These are phyloP conservation scores for Phytopythium cucurbitacearum DNA, from an alignment of 352 stramenopile genomes.

Conservation along the genomic window DNA sequence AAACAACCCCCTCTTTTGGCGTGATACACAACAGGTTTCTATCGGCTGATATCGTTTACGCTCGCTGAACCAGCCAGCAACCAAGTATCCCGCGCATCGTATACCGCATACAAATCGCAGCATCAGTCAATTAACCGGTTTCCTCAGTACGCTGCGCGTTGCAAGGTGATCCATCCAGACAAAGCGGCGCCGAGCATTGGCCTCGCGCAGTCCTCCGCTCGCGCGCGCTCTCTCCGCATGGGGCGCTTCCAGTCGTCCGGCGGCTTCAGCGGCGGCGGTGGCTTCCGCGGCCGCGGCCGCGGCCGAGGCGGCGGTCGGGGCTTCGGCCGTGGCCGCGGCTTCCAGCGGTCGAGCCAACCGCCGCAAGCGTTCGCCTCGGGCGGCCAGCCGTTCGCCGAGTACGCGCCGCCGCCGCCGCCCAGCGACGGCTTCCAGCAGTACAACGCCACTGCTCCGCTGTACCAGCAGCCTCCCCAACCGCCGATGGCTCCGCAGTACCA, in stretches of 20 bases:
- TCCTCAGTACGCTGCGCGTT: too few relatives aligned
- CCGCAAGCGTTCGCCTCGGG: background rate
- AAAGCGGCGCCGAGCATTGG: background rate
- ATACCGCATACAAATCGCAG: too few relatives aligned
- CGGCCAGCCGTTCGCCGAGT: conserved; percentile 1
- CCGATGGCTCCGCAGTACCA: conserved; percentile 9
- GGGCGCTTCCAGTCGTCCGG: conserved; percentile 14
- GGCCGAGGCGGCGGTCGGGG: conserved; percentile 20
- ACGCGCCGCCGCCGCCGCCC: background rate
- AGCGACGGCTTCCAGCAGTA: background rate
- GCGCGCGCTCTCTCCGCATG: conserved; percentile 8
- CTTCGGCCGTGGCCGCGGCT: conserved; percentile 8
- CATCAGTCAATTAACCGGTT: too few relatives aligned
- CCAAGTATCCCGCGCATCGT: too few relatives aligned
- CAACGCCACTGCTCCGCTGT: background rate
- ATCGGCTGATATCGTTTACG: too few relatives aligned
- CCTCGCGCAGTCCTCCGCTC: background rate
- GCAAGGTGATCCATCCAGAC: background rate
- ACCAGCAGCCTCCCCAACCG: conserved; percentile 6
- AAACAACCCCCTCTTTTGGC: too few relatives aligned
- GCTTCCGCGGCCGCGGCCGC: conserved; percentile 20
- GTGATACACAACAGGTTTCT: too few relatives aligned
- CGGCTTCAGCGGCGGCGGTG: conserved; percentile 24
- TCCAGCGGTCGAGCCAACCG: conserved; percentile 13
- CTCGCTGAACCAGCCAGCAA: too few relatives aligned